Evolutionary conservation across 208 protist genomes (phyloP), one percentile per base, ranked within the genome.

Genomic region (Balamuthia mandrillaris): DNA sequence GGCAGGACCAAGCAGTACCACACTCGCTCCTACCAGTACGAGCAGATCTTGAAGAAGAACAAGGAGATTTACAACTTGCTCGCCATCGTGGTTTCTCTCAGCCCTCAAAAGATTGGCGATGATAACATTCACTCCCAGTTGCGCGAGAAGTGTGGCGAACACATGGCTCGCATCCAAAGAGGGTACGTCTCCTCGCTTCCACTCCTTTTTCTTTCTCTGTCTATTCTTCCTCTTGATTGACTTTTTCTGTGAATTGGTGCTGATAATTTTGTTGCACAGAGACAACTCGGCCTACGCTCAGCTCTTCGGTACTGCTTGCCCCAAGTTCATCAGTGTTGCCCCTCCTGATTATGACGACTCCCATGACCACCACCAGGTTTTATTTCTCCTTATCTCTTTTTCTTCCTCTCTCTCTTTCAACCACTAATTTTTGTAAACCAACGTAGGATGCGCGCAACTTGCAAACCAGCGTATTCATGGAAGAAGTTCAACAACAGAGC

Each of bases 61-160:
- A 92, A 95, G 44, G 91, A 95, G 77, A 93, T 95, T 81, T 92
- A 89, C 51, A 68, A 72, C 24, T 58, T 94, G 16, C 85, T 96
- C 16, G 91, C 91, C 39, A 85, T 95, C 24, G 74, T 84, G 10
- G 47, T 92, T 33, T 52, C 87, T 9, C 81, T 95, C 3, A 86
- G 39, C 29, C 94, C 94, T 49, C 92, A 90, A 72, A 87, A 90
- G 51, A 84, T 92, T 45, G 42, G 60, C 24, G 92, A 95, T 60
- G 91, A 95, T 12, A 83, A 77, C 58, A 33, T 94, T 12, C 63
- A 89, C 51, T 61, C 49, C 33, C 45, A 44, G 18, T 82, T 95
- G 6, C 86, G 81, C 63, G 91, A 94, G 2, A 89, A 91, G 63
- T 87, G 82, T 54, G 86, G 84, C 60, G 92, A 95, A 3, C 92